Conservation (phyloP, 2,329 filamentous ascomycete genomes). For the Aspergillus nomiae region DNA sequence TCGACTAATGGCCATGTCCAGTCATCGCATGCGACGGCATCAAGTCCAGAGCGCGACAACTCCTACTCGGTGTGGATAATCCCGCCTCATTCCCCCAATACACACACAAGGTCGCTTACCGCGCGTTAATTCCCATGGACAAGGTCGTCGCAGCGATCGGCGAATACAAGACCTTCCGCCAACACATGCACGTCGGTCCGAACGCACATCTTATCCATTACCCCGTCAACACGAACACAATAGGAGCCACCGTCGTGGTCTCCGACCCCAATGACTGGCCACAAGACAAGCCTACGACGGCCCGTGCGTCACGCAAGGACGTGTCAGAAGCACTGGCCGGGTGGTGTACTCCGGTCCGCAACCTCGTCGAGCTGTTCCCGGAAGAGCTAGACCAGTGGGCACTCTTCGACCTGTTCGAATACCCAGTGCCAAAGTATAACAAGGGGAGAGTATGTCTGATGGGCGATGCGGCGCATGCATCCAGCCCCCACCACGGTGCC, state of each 20-base stretch:
- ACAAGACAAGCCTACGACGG: background rate
- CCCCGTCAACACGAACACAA: conserved; percentile 45
- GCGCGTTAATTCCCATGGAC: conserved; percentile 62
- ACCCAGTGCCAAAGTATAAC: conserved; percentile 49
- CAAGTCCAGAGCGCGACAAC: conserved; percentile 55
- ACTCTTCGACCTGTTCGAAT: conserved; percentile 52
- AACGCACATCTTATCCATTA: conserved; percentile 62
- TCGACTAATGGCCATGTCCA: background rate
- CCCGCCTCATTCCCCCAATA: conserved; percentile 52
- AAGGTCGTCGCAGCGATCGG: conserved; percentile 53
- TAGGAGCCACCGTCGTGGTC: background rate
- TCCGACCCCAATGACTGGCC: background rate
- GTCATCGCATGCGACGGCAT: conserved; percentile 64
- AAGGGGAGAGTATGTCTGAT: conserved; percentile 45
- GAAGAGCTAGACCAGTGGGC: conserved; percentile 56
- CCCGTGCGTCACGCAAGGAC: background rate
- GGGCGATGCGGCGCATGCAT: conserved; percentile 16
- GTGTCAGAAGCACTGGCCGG: background rate
- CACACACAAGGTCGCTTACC: conserved; percentile 62
- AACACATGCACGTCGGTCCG: conserved; percentile 59
- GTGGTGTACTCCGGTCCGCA: conserved; percentile 22
- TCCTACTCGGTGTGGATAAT: conserved; percentile 54
- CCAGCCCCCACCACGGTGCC: conserved; percentile 13
- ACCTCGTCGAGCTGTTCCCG: conserved; percentile 44
- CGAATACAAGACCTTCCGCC: conserved; percentile 49